phyloP scores from a whole-genome alignment of 176 grass and related monocot species.

The Eragrostis nindensis region DNA sequence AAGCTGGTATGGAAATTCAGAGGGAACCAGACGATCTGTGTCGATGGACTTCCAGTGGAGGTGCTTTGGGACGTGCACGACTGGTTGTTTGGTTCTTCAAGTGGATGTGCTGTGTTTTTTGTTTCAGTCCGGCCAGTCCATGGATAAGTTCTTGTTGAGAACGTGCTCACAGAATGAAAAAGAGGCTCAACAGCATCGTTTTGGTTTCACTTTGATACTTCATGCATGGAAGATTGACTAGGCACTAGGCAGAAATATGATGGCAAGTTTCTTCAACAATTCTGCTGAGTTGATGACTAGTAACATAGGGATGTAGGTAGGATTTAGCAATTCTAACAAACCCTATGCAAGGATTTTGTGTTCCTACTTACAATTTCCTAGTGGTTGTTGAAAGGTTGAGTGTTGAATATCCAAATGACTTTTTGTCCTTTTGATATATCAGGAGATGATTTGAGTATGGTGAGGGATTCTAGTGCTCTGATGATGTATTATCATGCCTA shows the following conservation, averaged over 20 bases:
- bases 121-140: conserved; percentile 57
- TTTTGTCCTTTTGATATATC: conserved; percentile 37
- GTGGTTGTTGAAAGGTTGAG: background rate
- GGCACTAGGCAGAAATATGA: conserved; percentile 33
- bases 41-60: conserved; percentile 61
- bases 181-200: conserved; percentile 30
- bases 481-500: conserved; percentile 13
- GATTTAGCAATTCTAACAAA: conserved; percentile 42
- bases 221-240: conserved; percentile 65
- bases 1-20: conserved; percentile 66
- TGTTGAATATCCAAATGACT: conserved; percentile 6
- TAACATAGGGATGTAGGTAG: conserved; percentile 27
- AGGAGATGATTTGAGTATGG: background rate
- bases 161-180: conserved; percentile 43
- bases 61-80: conserved; percentile 64
- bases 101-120: conserved; percentile 54
- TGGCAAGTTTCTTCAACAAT: conserved; percentile 28
- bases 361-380: conserved; percentile 2
- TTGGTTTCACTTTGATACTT: conserved; percentile 64
- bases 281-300: background rate
- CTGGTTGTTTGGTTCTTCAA: conserved; percentile 53
- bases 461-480: conserved; percentile 5
- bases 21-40: conserved; percentile 57
- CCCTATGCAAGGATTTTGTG: conserved; percentile 23
- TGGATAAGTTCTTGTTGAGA: conserved; percentile 41